Base-by-base conservation (phyloP, 441 rosid genomes). In the Euphorbia schlechtendalii region DNA sequence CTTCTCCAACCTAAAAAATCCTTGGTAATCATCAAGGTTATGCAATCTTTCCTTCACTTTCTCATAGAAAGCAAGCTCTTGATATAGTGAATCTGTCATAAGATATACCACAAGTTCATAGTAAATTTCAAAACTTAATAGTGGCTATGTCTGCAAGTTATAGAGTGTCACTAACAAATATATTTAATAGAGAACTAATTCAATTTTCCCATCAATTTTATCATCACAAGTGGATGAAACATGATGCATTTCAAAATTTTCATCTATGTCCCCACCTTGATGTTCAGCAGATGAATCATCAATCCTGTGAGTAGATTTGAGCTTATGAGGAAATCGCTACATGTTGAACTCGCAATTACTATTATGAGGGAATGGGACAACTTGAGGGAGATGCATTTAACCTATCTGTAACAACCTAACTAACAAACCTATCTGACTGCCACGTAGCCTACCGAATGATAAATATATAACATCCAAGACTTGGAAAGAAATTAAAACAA, bases 41-140 rank as follows among this genome's bases (percentile, higher is more conserved):
- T 54, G 69, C 67, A 94, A 81, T 78, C 82, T 95, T 64, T 83
- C 91, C 76, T 85, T 95, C 70, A 95, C 95, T 77, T 83, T 83
- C 73, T 88, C 98, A 28, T 85, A 85, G 78, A 87, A 91, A 69
- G 85, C 82, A 73, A 86, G 77, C 71, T 85, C 98, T 72, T 84
- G 93, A 71, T 78, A 81, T 48, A 80, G 72, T 36, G 83, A 65
- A 81, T 75, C 98, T 94, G 86, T 65, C 76, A 80, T 57, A 49
- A 70, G 57, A 77, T 59, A 51, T 58, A 69, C 40, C 59, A 52
- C 66, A 62, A 9, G 6, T 36, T 36, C 8, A 36, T 36, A 36
- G 40, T 36, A 36, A 18, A 36, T 51, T 65, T 40, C 13, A 40
- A 40, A 21, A 25, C 25, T 25, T 17, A 55, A 55, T 0, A 13